Evolutionary conservation across 768 basidiomycete genomes (phyloP).

Genomic region (Pisolithus orientalis): DNA sequence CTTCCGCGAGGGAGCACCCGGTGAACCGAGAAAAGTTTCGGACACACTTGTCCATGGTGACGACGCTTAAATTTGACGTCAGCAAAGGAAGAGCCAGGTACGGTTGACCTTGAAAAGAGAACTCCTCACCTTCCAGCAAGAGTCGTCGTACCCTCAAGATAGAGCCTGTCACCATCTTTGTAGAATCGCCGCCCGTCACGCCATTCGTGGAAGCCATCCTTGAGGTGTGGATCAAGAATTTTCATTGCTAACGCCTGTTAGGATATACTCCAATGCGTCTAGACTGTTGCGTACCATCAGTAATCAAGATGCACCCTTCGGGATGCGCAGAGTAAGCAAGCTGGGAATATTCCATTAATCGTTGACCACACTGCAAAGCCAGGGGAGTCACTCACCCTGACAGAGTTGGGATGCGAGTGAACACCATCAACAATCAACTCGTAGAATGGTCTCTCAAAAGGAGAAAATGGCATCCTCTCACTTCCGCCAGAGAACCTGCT

Average conservation of each 20-base stretch:
- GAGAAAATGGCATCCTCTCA: conserved; percentile 42
- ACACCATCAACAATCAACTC: conserved; percentile 89
- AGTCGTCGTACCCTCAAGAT: conserved; percentile 79
- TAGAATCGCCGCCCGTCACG: conserved; percentile 75
- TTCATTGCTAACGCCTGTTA: conserved; percentile 55
- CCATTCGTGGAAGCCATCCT: conserved; percentile 85
- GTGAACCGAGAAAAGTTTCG: conserved; percentile 83
- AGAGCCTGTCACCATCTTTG: conserved; percentile 76
- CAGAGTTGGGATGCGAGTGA: conserved; percentile 87
- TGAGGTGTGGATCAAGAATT: conserved; percentile 77
- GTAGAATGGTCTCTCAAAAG: conserved; percentile 72
- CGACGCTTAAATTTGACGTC: conserved; percentile 43
- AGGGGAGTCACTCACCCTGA: conserved; percentile 49
- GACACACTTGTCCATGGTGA: conserved; percentile 80
- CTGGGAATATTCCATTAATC: conserved; percentile 30
- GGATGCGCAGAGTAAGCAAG: conserved; percentile 79
- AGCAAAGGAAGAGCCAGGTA: neutral
- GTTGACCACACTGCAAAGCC: neutral
- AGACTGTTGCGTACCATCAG: conserved; percentile 57
- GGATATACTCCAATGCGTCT: neutral
- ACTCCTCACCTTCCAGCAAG: conserved; percentile 74
- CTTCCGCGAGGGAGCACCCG: conserved; percentile 74
- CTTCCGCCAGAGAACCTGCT: conserved; percentile 26
- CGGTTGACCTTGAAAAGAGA: neutral
- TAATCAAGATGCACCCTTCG: conserved; percentile 83